Evolutionary conservation across 164 flowering plant genomes (phyloP).

Genomic region (Aristolochia fimbriata): DNA sequence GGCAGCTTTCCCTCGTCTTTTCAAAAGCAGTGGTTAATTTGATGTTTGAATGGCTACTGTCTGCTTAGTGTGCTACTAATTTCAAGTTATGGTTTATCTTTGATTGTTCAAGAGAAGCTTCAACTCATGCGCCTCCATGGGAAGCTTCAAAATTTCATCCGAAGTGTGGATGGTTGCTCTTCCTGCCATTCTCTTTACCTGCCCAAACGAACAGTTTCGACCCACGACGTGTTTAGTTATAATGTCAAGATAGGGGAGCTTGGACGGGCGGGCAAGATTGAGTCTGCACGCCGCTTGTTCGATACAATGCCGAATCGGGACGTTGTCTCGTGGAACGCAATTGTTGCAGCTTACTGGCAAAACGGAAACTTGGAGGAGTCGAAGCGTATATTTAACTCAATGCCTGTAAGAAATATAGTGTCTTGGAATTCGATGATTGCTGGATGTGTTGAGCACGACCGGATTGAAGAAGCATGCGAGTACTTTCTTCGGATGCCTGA

Average conservation of each 20-base stretch:
- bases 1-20: no score
- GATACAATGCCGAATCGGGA: conserved; percentile 32
- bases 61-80: no score
- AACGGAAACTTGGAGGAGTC: conserved; percentile 29
- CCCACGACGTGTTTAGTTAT: conserved; percentile 17
- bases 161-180: not conserved
- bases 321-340: conserved; percentile 34
- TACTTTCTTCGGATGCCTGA: conserved; percentile 36
- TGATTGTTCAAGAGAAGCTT: no score
- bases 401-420: conserved; percentile 32
- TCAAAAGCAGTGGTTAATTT: no score
- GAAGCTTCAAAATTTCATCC: not conserved
- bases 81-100: no score
- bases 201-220: conserved; percentile 9
- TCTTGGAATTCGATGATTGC: conserved; percentile 52
- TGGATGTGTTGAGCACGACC: conserved; percentile 29
- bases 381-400: conserved; percentile 22
- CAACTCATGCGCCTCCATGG: not conserved
- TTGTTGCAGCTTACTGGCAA: conserved; percentile 37
- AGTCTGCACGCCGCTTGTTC: conserved; percentile 34
- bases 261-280: conserved; percentile 20
- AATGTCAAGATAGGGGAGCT: conserved; percentile 24
- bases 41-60: no score
- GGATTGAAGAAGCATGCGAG: conserved; percentile 27
- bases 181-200: conserved; percentile 1